These are phyloP conservation scores for Globisporangium takayamanum DNA, from an alignment of 352 stramenopile species.

Conservation along the genomic window DNA sequence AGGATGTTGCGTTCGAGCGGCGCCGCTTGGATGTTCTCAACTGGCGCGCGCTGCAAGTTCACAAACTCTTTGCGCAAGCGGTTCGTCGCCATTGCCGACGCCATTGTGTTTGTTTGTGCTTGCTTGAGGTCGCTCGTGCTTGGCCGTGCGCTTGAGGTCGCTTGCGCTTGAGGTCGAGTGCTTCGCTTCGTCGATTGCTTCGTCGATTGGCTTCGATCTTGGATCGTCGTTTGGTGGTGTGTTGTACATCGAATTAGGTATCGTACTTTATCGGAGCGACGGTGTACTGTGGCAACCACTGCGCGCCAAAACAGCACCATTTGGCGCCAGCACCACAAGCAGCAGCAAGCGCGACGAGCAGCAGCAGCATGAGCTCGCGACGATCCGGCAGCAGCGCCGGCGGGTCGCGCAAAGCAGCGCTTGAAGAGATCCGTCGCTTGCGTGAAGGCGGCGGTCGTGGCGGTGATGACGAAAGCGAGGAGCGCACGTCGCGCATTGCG, in stretches of 20 bases:
- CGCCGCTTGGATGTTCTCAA: conserved; percentile 81
- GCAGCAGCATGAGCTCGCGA: conserved; percentile 46
- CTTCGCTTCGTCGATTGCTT: no score
- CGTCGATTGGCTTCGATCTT: no score
- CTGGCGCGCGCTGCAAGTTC: conserved; percentile 78
- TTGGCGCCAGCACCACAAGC: not conserved
- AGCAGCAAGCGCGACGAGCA: not conserved
- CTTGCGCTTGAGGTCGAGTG: no score
- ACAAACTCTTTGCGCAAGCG: conserved; percentile 90
- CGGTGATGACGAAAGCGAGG: not conserved
- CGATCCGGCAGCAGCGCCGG: conserved; percentile 31
- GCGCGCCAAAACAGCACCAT: not conserved
- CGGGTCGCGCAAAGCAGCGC: conserved; percentile 37
- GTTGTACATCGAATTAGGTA: conserved; percentile 20
- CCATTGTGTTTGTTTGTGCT: conserved; percentile 23
- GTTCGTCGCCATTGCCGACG: conserved; percentile 76
- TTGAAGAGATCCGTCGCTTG: conserved; percentile 76
- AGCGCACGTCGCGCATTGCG: conserved; percentile 43
- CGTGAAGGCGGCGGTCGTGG: conserved; percentile 30
- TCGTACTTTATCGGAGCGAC: conserved; percentile 45
- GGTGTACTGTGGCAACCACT: no score
- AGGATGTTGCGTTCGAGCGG: conserved; percentile 92
- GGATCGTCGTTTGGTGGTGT: no score
- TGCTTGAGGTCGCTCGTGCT: no score
- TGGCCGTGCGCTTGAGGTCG: no score